Evolutionary conservation across 2,329 filamentous ascomycete species (phyloP), one percentile per base, ranked within the genome.

Genomic region (Ophiostoma novo-ulmi): DNA sequence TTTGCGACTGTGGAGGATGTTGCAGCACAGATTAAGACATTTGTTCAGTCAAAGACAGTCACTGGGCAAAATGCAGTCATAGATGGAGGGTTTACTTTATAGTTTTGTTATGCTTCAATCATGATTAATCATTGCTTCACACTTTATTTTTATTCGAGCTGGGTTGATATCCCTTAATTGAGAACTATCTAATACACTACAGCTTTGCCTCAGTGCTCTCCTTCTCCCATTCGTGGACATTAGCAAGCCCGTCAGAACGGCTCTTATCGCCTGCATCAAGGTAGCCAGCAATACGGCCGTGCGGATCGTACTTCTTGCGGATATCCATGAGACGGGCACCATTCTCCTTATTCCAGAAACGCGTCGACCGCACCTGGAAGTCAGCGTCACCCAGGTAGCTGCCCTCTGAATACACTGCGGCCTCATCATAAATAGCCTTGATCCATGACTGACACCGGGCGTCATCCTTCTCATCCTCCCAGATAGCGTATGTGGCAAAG

Each of bases 361-460:
- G 80, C 0, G 82, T 82, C 72, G 76, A 76, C 6, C 84, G 78
- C 11, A 78, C 75, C 75, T 83, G 82, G 72, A 87, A 86, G 75
- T 87, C 85, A 0, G 83, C 78, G 73, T 87, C 85, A 10, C 85
- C 85, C 1, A 87, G 76, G 73, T 87, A 87, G n/a, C 82, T 81
- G 1, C 85, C 85, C 1, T 79, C 81, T 5, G 79, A 79, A 63
- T 82, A 76, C 36, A 73, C 73, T 74, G 82, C 80, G 1, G 84
- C 77, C 7, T 75, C 75, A 1, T 69, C 73, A 77, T 85, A 82
- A 1, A 81, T 74, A 35, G 78, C 73, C n/a, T 75, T 75, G 0
- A 84, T 79, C 85, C 85, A 87, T 1, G 61, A 72, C 39, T 77
- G 76, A 74, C 81, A 84, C n/a, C 73, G 72, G 0, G 74, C 75